A percentile compares a stretch with the other conserved stretches of the same genome.
Conservation (phyloP, 352 stramenopile species). For the Phytophthora uliginosa region DNA sequence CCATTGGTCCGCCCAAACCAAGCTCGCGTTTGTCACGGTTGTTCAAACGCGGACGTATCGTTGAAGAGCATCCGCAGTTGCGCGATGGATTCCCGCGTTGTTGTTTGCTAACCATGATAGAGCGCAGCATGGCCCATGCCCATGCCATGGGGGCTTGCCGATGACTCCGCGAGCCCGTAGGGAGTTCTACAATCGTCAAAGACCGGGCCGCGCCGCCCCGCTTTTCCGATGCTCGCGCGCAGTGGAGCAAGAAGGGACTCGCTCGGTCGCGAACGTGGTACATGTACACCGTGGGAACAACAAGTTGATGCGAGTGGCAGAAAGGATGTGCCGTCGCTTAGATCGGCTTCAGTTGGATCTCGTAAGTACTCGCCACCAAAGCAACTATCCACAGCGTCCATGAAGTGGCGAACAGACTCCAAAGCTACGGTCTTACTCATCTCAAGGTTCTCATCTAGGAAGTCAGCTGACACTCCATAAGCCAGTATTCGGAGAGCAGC, state of each 20-base stretch:
- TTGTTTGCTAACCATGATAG: conserved; percentile 35
- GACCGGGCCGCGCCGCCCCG: conserved; percentile 11
- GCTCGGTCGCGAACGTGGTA: conserved; percentile 26
- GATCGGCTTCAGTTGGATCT: not conserved
- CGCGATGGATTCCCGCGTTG: conserved; percentile 18
- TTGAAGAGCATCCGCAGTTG: conserved; percentile 27
- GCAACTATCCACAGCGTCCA: not conserved
- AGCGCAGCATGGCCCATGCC: conserved; percentile 3
- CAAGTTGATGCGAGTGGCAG: conserved; percentile 27
- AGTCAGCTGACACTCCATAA: not conserved
- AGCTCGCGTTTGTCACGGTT: conserved; percentile 24
- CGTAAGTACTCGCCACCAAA: conserved; percentile 2
- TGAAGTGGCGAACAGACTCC: not conserved
- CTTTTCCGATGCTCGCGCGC: conserved; percentile 39
- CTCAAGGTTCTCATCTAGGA: conserved; percentile 3
- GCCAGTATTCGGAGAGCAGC: not conserved
- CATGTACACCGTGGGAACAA: conserved; percentile 12
- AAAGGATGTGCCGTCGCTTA: conserved; percentile 33
- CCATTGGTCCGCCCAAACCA: conserved; percentile 31
- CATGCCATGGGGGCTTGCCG: not conserved
- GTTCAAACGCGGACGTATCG: conserved; percentile 17
- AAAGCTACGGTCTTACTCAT: not conserved
- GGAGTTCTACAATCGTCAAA: conserved; percentile 31
- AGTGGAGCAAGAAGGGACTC: conserved; percentile 25
- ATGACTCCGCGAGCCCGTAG: conserved; percentile 10